Evolutionary conservation across 73 alveolate species (phyloP).

Genomic region (Tetrahymena thermophila): DNA sequence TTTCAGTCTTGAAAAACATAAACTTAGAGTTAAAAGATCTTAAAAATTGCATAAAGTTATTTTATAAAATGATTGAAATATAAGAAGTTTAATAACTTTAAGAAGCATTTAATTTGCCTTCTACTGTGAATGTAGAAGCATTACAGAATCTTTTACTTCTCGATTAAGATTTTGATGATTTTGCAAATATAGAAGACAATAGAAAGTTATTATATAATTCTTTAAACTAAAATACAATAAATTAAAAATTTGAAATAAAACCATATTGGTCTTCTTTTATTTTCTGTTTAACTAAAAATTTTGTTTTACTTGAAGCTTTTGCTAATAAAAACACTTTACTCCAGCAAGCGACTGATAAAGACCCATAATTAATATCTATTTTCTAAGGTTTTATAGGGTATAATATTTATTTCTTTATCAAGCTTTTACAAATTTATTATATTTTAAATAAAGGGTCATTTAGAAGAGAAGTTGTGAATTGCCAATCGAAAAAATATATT

Average conservation of each 20-base stretch:
- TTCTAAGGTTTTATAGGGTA: background rate
- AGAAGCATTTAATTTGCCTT: background rate
- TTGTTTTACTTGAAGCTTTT: background rate
- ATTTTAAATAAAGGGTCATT: background rate
- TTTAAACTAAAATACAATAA: background rate
- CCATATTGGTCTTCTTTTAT: background rate
- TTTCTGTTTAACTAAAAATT: background rate
- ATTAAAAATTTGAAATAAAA: background rate
- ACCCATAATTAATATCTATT: background rate
- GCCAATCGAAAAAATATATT: background rate
- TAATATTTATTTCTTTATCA: background rate
- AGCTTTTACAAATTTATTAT: background rate
- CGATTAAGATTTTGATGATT: background rate
- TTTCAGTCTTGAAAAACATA: background rate
- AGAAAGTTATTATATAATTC: background rate
- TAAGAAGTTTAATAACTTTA: background rate
- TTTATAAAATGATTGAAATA: background rate
- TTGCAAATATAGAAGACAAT: background rate
- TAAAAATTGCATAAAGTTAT: background rate
- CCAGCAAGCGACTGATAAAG: background rate
- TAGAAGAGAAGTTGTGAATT: background rate
- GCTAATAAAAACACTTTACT: background rate
- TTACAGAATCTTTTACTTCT: background rate
- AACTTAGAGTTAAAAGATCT: background rate
- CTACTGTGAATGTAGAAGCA: background rate